Percentiles rank a stretch among this genome's conserved stretches.
Conservation (phyloP, 805 yeast species). For the Candida nitratophila region DNA sequence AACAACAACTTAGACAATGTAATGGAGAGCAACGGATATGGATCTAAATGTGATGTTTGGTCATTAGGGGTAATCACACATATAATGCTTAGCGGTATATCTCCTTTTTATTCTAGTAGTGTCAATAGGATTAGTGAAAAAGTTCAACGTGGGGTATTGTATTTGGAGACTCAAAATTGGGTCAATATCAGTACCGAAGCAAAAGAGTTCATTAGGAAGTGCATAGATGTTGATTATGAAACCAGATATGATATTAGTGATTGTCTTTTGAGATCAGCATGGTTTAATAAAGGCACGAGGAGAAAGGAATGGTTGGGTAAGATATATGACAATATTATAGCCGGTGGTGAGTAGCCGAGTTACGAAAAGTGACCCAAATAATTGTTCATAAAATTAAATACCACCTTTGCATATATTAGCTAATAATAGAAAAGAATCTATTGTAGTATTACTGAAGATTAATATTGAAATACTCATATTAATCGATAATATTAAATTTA, state of each 20-base stretch:
- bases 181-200: conserved; percentile 30
- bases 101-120: conserved; percentile 47
- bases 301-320: conserved; percentile 22
- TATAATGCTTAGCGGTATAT: conserved; percentile 54
- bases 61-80: conserved; percentile 57
- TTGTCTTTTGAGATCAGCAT: conserved; percentile 33
- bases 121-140: conserved; percentile 28
- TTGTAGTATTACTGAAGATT: no score
- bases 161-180: conserved; percentile 38
- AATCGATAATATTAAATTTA: no score
- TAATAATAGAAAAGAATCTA: no score
- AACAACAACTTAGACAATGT: no score
- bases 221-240: conserved; percentile 32
- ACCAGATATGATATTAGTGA: conserved; percentile 30
- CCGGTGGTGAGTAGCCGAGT: neutral
- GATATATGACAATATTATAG: conserved; percentile 25
- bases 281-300: conserved; percentile 37
- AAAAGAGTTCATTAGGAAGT: conserved; percentile 34
- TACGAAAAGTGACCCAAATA: neutral
- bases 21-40: conserved; percentile 40
- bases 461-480: no score
- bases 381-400: no score
- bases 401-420: no score
- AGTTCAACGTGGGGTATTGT: conserved; percentile 34
- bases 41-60: conserved; percentile 60